Evolutionary conservation across 31 red algal species (phyloP).

Genomic region (Porphyra umbilicalis): DNA sequence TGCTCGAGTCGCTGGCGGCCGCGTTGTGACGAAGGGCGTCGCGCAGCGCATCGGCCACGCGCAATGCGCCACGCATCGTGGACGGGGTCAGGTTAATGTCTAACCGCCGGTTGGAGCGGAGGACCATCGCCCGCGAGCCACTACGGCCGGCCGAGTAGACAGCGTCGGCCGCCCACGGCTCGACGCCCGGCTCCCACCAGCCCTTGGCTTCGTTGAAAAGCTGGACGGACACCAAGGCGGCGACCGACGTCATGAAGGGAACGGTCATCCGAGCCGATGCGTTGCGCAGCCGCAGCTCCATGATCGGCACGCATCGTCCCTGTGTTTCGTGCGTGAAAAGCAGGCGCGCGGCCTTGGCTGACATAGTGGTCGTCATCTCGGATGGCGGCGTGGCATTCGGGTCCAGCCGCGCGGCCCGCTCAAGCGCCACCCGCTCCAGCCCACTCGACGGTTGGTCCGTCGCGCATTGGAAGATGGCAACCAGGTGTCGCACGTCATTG

Average conservation of each 20-base stretch:
- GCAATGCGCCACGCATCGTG: constrained; percentile 74
- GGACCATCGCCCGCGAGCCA: constrained; percentile 63
- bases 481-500: not conserved
- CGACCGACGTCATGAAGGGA: constrained; percentile 58
- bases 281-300: constrained; percentile 70
- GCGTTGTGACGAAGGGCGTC: constrained; percentile 2
- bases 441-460: not conserved
- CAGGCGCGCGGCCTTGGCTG: constrained; percentile 11
- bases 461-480: not conserved
- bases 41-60: constrained; percentile 63
- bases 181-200: constrained; percentile 96
- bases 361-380: not conserved
- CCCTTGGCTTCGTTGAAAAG: constrained; percentile 93
- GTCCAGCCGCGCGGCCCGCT: not conserved
- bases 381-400: not conserved
- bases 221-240: constrained; percentile 60
- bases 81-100: constrained; percentile 85
- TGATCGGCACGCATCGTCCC: constrained; percentile 74
- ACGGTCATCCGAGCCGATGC: constrained; percentile 57
- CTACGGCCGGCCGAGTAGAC: constrained; percentile 75
- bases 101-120: constrained; percentile 61
- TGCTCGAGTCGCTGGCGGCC: not conserved
- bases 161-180: constrained; percentile 68
- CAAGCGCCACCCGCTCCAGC: not conserved
- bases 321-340: constrained; percentile 87